Evolutionary conservation across 2,329 filamentous ascomycete genomes (phyloP), one percentile per base, ranked within the genome.

Genomic region (Calycina herbarum): DNA sequence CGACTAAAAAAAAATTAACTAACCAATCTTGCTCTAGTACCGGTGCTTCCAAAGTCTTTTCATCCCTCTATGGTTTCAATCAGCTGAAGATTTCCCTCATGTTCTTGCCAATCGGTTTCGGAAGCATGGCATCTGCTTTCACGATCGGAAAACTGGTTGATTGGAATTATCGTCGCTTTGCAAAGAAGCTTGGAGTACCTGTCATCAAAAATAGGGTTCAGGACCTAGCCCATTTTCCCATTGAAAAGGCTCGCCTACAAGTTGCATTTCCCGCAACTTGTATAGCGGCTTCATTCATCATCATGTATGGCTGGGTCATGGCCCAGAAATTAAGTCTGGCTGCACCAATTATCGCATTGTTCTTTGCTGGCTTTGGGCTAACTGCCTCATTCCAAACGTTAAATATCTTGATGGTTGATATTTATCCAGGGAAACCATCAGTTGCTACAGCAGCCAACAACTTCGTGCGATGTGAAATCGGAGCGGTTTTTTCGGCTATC

Each of bases 151-250:
- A 80, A 1, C 67, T 86, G 1, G 82, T 91, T 51, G 90, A 92
- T 74, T 83, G 83, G 77, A 92, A 91, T 74, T 93, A 88, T 74
- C 81, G 83, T 1, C 84, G 88, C 1, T 82, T 89, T 65, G 88
- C 88, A 13, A 74, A 76, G 10, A 79, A 77, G 5, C 75, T 85
- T 0, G 84, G 84, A 10, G 77, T 90, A 10, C 73, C 80, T 0
- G 81, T 88, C 63, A 82, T 82, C 64, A 82, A 81, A 69, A 83
- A 79, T 59, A 82, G 83, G 10, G 83, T 83, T 68, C 78, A 79
- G 38, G 81, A 85, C 66, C 75, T 86, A 13, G 70, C 76, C 0
- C 68, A 76, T 0, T 85, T 86, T 42, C 83, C 84, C 1, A 81
- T 86, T 10, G 84, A 86, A 71, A 76, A 77, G 1, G 83, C 80